phyloP scores from a whole-genome alignment of 768 basidiomycete species.

The Cubamyces lactineus region DNA sequence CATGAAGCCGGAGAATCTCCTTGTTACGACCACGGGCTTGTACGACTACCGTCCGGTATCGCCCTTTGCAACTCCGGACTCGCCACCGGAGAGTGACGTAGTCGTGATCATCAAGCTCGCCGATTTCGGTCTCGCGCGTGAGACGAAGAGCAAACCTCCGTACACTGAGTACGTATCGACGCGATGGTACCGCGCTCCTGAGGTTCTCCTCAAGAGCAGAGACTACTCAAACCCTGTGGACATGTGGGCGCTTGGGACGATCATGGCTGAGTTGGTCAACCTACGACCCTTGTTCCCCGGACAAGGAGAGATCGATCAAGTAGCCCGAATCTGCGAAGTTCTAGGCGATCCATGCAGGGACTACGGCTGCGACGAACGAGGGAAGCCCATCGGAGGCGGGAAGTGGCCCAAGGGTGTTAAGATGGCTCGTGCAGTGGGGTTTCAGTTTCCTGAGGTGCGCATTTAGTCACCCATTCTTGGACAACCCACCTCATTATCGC shows the following conservation, averaged over 20 bases:
- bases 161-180: constrained; percentile 99
- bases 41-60: constrained; percentile 87
- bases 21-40: constrained; percentile 96
- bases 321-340: constrained; percentile 87
- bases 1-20: constrained; percentile 99
- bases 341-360: constrained; percentile 88
- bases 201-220: constrained; percentile 87
- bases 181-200: constrained; percentile 99
- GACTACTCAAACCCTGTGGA: constrained; percentile 98
- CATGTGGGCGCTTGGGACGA: constrained; percentile 99
- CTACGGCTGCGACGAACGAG: constrained; percentile 76
- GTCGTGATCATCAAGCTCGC: constrained; percentile 97
- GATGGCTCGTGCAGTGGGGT: constrained; percentile 86
- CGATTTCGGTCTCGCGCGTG: constrained; percentile 95
- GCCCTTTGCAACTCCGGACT: constrained; percentile 63
- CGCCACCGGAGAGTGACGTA: constrained; percentile 87
- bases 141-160: constrained; percentile 84
- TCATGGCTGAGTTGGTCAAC: constrained; percentile 96
- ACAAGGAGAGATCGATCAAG: constrained; percentile 89
- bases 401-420: constrained; percentile 84
- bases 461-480: constrained; percentile 13
- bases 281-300: constrained; percentile 96
- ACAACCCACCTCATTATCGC: constrained; percentile 20
- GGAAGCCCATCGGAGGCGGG: constrained; percentile 80
- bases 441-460: constrained; percentile 83